Evolutionary conservation across 805 yeast genomes (phyloP).

Genomic region (Metschnikowia chrysomelidarum): DNA sequence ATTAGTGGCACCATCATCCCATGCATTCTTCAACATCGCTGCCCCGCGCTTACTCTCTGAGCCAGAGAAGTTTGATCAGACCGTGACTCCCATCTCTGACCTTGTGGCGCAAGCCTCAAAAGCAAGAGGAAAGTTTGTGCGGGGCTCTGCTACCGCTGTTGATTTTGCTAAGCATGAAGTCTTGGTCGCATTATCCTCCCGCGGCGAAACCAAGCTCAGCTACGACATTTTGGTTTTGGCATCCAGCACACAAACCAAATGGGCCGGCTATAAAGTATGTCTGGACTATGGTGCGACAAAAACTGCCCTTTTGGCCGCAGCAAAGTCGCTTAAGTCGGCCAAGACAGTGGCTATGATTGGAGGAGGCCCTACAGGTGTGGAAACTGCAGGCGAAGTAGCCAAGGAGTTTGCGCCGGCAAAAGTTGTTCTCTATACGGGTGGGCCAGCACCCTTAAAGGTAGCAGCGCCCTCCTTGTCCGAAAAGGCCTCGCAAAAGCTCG

Average conservation of each 20-base stretch:
- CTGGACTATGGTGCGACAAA: slow-evolving; percentile 15
- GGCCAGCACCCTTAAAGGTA: slow-evolving; percentile 5
- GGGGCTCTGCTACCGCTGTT: slow-evolving; percentile 24
- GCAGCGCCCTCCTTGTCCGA: not conserved
- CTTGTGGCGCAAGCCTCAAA: slow-evolving; percentile 16
- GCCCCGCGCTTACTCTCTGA: slow-evolving; percentile 33
- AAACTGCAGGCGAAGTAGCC: slow-evolving; percentile 37
- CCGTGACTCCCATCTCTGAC: slow-evolving; percentile 19
- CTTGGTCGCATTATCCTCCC: slow-evolving; percentile 6
- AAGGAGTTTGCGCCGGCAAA: slow-evolving; percentile 13
- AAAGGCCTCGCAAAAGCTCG: slow-evolving; percentile 9
- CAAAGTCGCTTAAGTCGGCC: slow-evolving; percentile 19
- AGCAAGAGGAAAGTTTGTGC: slow-evolving; percentile 19
- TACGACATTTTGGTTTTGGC: slow-evolving; percentile 38
- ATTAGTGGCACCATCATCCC: slow-evolving; percentile 23
- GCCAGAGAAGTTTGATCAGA: slow-evolving; percentile 17
- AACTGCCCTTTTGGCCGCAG: slow-evolving; percentile 17
- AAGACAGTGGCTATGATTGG: slow-evolving; percentile 34
- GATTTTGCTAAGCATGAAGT: slow-evolving; percentile 25
- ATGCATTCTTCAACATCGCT: slow-evolving; percentile 23
- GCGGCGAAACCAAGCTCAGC: slow-evolving; percentile 7
- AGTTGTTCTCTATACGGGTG: slow-evolving; percentile 27
- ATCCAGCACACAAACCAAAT: slow-evolving; percentile 25
- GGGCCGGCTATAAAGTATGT: slow-evolving; percentile 26
- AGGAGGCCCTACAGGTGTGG: slow-evolving; percentile 38